phyloP scores from a whole-genome alignment of 768 basidiomycete genomes.

The Boletus subparvulus region DNA sequence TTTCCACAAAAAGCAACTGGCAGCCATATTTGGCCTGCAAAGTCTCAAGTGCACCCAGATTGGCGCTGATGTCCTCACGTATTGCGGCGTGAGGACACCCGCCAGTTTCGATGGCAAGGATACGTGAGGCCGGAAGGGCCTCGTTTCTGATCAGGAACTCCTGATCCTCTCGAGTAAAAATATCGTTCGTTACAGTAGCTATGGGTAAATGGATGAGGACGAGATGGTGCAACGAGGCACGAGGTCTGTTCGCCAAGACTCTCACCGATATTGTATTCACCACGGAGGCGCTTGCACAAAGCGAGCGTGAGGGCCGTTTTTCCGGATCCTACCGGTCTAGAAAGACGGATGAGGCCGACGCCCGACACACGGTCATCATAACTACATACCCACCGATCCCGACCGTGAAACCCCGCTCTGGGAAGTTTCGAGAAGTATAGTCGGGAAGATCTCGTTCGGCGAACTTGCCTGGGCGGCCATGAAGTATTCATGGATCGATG shows the following conservation, averaged over 20 bases:
- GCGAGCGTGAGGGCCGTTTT: constrained; percentile 95
- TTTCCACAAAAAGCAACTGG: constrained; percentile 92
- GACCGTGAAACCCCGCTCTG: constrained; percentile 92
- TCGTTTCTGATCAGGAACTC: constrained; percentile 94
- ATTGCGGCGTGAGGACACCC: constrained; percentile 99
- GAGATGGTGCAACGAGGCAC: background rate
- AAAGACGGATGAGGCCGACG: background rate
- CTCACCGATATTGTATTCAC: constrained; percentile 88
- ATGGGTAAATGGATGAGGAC: constrained; percentile 11
- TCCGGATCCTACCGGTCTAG: constrained; percentile 94
- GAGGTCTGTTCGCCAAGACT: constrained; percentile 1
- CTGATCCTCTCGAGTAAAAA: constrained; percentile 97
- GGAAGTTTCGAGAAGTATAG: constrained; percentile 78
- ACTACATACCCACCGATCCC: constrained; percentile 93
- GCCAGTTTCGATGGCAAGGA: constrained; percentile 95
- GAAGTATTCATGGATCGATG: background rate
- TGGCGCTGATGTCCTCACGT: constrained; percentile 96
- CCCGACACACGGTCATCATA: background rate
- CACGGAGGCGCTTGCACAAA: constrained; percentile 77
- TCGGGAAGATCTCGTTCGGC: constrained; percentile 91
- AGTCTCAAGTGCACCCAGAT: constrained; percentile 93
- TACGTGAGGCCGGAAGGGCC: constrained; percentile 80
- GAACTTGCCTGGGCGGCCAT: constrained; percentile 67
- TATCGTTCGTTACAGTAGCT: constrained; percentile 99
- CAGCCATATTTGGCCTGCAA: constrained; percentile 89